These are phyloP conservation scores for Maudiozyma barnettii DNA, from an alignment of 805 yeast species.

Conservation along the genomic window DNA sequence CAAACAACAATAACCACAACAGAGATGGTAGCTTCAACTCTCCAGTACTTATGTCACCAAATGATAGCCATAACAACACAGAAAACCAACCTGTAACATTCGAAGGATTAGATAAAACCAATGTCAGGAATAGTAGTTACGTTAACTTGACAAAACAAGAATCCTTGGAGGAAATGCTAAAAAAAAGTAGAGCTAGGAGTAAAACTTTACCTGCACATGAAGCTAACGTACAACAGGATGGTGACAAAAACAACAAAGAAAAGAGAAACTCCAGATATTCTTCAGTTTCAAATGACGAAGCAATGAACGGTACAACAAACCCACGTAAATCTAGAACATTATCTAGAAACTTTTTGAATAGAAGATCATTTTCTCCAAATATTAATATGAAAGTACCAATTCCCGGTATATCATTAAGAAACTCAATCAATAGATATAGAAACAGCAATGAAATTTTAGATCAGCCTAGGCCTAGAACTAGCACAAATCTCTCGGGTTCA, in stretches of 20 bases:
- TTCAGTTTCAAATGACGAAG: conserved; percentile 10
- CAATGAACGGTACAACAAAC: background rate
- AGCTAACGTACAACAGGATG: background rate
- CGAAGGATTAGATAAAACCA: background rate
- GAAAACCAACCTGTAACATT: background rate
- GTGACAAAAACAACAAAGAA: background rate
- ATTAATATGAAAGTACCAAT: conserved; percentile 16
- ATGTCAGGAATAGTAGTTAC: conserved; percentile 10
- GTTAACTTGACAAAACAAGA: conserved; percentile 8
- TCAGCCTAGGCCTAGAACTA: conserved; percentile 10
- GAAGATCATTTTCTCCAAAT: conserved; percentile 26
- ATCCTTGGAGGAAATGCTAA: conserved; percentile 4
- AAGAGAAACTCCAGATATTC: conserved; percentile 11
- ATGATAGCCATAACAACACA: background rate
- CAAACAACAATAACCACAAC: too few relatives aligned
- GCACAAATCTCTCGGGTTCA: conserved; percentile 12
- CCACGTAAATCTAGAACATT: conserved; percentile 23
- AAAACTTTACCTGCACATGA: conserved; percentile 18
- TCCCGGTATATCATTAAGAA: conserved; percentile 12
- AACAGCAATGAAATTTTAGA: conserved; percentile 5
- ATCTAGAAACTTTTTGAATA: conserved; percentile 18
- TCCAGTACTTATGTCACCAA: background rate
- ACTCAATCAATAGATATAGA: conserved; percentile 13
- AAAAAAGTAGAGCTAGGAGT: conserved; percentile 13
- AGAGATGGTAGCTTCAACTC: background rate